These are phyloP conservation scores for Aspergillus quadricinctus DNA, from an alignment of 2,329 filamentous ascomycete species.

Conservation along the genomic window DNA sequence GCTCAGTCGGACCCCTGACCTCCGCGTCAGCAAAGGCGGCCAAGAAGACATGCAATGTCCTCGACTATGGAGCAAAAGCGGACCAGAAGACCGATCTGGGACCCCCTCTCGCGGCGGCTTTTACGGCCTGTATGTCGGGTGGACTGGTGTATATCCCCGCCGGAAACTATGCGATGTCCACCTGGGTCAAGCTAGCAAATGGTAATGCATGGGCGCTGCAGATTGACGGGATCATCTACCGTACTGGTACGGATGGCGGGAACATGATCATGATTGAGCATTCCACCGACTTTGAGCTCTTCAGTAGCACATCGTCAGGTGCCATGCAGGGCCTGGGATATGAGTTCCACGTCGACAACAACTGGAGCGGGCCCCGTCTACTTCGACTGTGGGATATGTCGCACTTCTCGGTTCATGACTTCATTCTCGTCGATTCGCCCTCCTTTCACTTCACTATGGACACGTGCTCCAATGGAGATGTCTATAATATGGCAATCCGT, in stretches of 20 bases:
- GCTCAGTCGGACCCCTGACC: constrained; percentile 44
- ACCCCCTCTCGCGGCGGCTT: constrained; percentile 46
- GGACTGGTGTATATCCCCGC: constrained; percentile 49
- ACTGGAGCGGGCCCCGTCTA: constrained; percentile 41
- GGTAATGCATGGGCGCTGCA: constrained; percentile 49
- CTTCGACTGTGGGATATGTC: constrained; percentile 44
- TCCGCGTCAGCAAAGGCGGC: constrained; percentile 40
- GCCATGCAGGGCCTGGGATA: constrained; percentile 53
- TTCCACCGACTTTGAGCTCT: constrained; percentile 51
- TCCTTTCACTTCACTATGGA: constrained; percentile 50
- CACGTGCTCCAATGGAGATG: constrained; percentile 49
- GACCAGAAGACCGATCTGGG: constrained; percentile 51
- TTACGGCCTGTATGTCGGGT: constrained; percentile 48
- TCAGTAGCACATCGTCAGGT: constrained; percentile 49
- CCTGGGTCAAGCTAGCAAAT: constrained; percentile 47
- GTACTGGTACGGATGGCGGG: constrained; percentile 46
- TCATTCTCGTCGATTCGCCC: constrained; percentile 48
- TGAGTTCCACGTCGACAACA: constrained; percentile 42
- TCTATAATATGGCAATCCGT: constrained; percentile 54
- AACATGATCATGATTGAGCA: constrained; percentile 54
- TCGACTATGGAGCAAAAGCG: constrained; percentile 50
- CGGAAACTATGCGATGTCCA: constrained; percentile 48
- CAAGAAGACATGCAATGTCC: constrained; percentile 51
- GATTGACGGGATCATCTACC: constrained; percentile 51
- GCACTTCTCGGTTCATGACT: constrained; percentile 49